These are phyloP conservation scores for Conticribra weissflogii DNA, from an alignment of 108 stramenopile genomes.

Conservation along the genomic window DNA sequence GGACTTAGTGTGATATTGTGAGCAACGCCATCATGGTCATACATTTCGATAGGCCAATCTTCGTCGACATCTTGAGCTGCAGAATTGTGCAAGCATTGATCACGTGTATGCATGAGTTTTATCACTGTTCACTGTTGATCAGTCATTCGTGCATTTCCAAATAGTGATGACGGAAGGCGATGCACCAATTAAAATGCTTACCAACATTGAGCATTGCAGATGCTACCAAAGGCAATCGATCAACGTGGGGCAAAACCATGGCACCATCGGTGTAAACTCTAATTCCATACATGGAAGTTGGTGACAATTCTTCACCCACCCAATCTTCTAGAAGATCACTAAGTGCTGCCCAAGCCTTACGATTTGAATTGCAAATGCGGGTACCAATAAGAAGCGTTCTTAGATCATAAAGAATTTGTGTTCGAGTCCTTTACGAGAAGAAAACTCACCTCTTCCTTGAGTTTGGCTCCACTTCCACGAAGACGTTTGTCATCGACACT, in stretches of 20 bases:
- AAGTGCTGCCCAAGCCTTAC: slow-evolving; percentile 61
- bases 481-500: slow-evolving; percentile 48
- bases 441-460: slow-evolving; percentile 46
- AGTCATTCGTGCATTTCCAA: too few relatives aligned
- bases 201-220: slow-evolving; percentile 82
- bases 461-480: slow-evolving; percentile 41
- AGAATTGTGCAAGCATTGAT: too few relatives aligned
- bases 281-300: slow-evolving; percentile 75
- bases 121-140: too few relatives aligned
- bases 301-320: slow-evolving; percentile 63
- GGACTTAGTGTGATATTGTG: slow-evolving; percentile 79
- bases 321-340: slow-evolving; percentile 65
- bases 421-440: too few relatives aligned
- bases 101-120: too few relatives aligned
- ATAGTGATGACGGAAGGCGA: too few relatives aligned
- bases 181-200: too few relatives aligned
- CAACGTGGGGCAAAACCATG: slow-evolving; percentile 71
- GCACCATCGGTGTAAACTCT: slow-evolving; percentile 61
- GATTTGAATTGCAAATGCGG: too few relatives aligned
- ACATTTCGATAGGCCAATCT: slow-evolving; percentile 57
- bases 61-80: slow-evolving; percentile 68
- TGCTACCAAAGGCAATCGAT: slow-evolving; percentile 74
- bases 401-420: too few relatives aligned
- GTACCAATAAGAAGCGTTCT: too few relatives aligned
- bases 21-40: slow-evolving; percentile 58